Percentiles rank a stretch among this genome's conserved stretches.
These are phyloP conservation scores for Rhytidiadelphus loreus DNA, from an alignment of 225 moss, liverwort and hornwort species.

Conservation along the genomic window DNA sequence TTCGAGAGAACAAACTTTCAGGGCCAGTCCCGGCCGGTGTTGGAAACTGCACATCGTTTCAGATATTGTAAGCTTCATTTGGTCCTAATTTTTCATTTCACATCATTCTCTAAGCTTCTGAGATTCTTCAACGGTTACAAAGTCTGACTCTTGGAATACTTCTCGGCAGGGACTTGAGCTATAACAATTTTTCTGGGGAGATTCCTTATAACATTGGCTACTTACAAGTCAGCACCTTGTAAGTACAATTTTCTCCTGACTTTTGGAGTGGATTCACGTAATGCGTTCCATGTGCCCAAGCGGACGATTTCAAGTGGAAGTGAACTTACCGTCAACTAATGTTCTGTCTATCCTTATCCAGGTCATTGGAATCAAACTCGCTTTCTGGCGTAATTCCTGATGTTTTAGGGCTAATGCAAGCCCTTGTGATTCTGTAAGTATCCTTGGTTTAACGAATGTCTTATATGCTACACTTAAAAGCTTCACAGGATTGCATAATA, in stretches of 20 bases:
- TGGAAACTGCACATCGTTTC: constrained; percentile 41
- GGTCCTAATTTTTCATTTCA: neutral
- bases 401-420: constrained; percentile 51
- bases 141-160: neutral
- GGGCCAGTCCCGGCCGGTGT: constrained; percentile 29
- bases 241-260: neutral
- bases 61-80: constrained; percentile 18
- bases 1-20: constrained; percentile 33
- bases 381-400: constrained; percentile 32
- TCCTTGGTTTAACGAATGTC: neutral
- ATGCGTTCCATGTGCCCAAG: neutral
- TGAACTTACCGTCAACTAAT: neutral
- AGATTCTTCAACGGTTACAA: neutral
- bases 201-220: constrained; percentile 47
- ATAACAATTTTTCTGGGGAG: constrained; percentile 28
- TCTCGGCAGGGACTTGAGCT: constrained; percentile 30
- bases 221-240: constrained; percentile 46
- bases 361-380: constrained; percentile 34
- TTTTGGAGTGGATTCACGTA: neutral
- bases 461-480: neutral
- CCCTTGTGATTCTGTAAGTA: constrained; percentile 44
- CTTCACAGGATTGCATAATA: neutral
- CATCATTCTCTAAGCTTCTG: neutral
- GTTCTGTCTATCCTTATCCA: neutral
- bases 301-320: neutral